phyloP scores from a whole-genome alignment of 140 eudicot species.

The Cichorium intybus region DNA sequence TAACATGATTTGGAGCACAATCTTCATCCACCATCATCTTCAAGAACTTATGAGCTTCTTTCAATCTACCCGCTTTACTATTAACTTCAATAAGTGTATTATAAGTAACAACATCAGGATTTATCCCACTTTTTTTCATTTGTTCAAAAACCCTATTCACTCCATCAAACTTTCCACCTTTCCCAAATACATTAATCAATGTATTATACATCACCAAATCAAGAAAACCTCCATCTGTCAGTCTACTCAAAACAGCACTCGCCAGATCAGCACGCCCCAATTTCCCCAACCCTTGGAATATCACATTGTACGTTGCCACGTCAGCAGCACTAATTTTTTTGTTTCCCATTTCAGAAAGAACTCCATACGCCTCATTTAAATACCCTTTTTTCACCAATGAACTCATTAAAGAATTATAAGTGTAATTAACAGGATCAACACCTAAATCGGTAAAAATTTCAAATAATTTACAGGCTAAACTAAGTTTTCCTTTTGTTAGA shows the following conservation, averaged over 20 bases:
- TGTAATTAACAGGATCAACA: conserved; percentile 60
- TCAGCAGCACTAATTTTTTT: conserved; percentile 51
- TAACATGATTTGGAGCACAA: conserved; percentile 88
- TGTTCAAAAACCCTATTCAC: conserved; percentile 55
- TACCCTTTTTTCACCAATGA: conserved; percentile 92
- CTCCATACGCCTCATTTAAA: conserved; percentile 75
- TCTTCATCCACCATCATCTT: conserved; percentile 92
- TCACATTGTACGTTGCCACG: conserved; percentile 77
- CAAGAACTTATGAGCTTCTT: conserved; percentile 66
- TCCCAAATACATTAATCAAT: conserved; percentile 77
- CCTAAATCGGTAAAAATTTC: conserved; percentile 74
- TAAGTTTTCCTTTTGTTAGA: conserved; percentile 82
- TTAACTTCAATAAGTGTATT: conserved; percentile 86
- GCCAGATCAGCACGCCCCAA: conserved; percentile 85
- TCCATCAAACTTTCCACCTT: conserved; percentile 74
- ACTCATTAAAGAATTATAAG: conserved; percentile 81
- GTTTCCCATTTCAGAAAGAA: conserved; percentile 67
- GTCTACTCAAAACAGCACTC: conserved; percentile 51
- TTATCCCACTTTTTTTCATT: conserved; percentile 81
- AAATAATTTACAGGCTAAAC: conserved; percentile 78
- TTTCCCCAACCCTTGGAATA: conserved; percentile 80
- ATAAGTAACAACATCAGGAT: conserved; percentile 87
- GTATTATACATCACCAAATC: conserved; percentile 92
- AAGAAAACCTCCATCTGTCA: conserved; percentile 64
- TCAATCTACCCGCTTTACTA: conserved; percentile 67